A percentile compares a stretch with the other conserved stretches of the same genome.
Conservation (phyloP, 192 early-diverging fungal genomes). For the Rhizophagus prolifer region DNA sequence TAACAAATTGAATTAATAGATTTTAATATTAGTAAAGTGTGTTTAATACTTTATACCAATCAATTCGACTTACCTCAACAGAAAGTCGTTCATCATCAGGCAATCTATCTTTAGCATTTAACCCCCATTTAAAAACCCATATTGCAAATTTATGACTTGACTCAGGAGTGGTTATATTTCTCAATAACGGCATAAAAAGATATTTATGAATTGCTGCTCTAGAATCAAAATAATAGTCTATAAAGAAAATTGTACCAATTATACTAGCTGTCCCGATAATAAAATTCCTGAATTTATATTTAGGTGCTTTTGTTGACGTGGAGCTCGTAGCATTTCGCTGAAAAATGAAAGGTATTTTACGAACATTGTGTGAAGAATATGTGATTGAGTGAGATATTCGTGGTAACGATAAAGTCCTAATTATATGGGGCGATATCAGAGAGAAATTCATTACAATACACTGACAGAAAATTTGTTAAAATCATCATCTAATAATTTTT, state of each 20-base stretch:
- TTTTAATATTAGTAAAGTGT: neutral
- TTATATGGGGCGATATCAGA: neutral
- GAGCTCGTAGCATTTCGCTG: neutral
- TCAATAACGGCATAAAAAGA: conserved; percentile 67
- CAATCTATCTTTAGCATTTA: conserved; percentile 62
- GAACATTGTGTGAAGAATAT: neutral
- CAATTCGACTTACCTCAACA: conserved; percentile 44
- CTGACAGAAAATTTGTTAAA: no score
- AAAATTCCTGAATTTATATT: conserved; percentile 35
- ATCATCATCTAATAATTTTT: no score
- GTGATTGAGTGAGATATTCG: neutral
- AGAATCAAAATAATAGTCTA: conserved; percentile 65
- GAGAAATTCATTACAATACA: neutral
- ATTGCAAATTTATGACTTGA: conserved; percentile 71
- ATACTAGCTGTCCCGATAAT: conserved; percentile 43
- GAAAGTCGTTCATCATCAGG: conserved; percentile 50
- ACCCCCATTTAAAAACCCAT: conserved; percentile 54
- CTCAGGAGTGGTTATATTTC: conserved; percentile 68
- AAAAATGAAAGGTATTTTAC: neutral
- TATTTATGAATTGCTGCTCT: conserved; percentile 72
- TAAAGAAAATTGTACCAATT: conserved; percentile 43
- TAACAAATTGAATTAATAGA: neutral
- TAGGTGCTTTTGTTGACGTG: neutral
- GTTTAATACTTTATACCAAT: no score
- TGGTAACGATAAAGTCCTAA: neutral